Base-by-base conservation (phyloP, 1,284 basidiomycete genomes). In the Irpex sp. region DNA sequence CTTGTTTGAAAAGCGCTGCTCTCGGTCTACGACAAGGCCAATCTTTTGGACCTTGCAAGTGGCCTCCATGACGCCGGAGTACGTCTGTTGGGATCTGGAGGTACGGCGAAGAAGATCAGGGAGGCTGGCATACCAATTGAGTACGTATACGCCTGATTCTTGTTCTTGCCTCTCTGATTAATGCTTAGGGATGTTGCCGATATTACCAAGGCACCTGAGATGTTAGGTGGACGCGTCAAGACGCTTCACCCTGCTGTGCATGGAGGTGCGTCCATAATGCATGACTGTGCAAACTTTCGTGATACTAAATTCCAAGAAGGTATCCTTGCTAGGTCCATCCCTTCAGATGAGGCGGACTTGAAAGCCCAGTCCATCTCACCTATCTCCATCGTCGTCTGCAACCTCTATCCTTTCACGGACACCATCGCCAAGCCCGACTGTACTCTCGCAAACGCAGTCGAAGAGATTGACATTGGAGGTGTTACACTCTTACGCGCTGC, bases 211-310 rank as follows among this genome's bases (percentile, higher is more conserved):
- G 96, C 96, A 0, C 97, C 97, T n/a, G 97, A 99, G 78, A 99
- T 99, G 95, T 86, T 99, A 13, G 96, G 97, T 62, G 97, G 97
- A 52, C 86, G 97, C 67, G 97, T 99, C 68, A 99, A 99, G 82
- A 99, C 97, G 4, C 86, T 99, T n/a, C 97, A 99, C 74, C 97
- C 97, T 59, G 96, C 93, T 19, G 94, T 99, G 26, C 97, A 99
- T 75, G 97, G 97, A 74, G 97, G 96, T 93, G 69, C 65, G 80
- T 65, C 49, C 55, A 60, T 37, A 56, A 17, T 51, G 59, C 34
- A 57, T 11, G 17, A 54, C 59, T 31, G 31, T 31, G 1, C 31
- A 13, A 31, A 26, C 54, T 3, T 9, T 21, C 5, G 19, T 19
- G 17, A 8, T 62, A 5, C 44, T 47, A 4, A 15, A 17, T 17